phyloP scores from a whole-genome alignment of 495 filamentous ascomycete genomes.

The Penicillium parvum region DNA sequence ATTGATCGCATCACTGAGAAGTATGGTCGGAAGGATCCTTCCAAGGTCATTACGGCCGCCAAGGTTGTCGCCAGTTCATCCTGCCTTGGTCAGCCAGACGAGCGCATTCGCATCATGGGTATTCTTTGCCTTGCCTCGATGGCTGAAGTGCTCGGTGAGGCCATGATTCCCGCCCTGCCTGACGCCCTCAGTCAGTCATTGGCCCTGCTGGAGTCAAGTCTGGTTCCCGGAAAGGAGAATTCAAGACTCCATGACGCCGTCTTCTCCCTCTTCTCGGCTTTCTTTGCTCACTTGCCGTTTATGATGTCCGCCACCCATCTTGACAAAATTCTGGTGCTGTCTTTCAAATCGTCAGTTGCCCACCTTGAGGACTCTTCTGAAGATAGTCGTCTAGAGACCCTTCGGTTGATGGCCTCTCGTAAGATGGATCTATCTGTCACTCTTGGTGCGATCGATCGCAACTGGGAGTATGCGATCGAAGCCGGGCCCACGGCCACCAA shows the following conservation, averaged over 20 bases:
- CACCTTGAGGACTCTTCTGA: slow-evolving; percentile 50
- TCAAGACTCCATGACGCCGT: slow-evolving; percentile 71
- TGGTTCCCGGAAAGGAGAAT: slow-evolving; percentile 50
- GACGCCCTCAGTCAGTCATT: slow-evolving; percentile 66
- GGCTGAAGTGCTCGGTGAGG: slow-evolving; percentile 79
- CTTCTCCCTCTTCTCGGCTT: slow-evolving; percentile 69
- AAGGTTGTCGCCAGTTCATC: slow-evolving; percentile 68
- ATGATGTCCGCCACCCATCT: slow-evolving; percentile 75
- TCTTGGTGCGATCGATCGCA: slow-evolving; percentile 64
- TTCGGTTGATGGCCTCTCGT: slow-evolving; percentile 61
- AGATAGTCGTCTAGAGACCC: slow-evolving; percentile 62
- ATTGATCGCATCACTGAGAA: slow-evolving; percentile 87
- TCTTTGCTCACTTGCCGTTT: slow-evolving; percentile 78
- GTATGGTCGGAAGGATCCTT: slow-evolving; percentile 81
- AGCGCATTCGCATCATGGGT: slow-evolving; percentile 69
- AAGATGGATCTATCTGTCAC: slow-evolving; percentile 65
- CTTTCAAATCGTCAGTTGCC: slow-evolving; percentile 62
- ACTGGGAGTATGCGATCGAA: slow-evolving; percentile 58
- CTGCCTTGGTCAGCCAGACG: slow-evolving; percentile 69
- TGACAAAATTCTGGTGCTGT: slow-evolving; percentile 61
- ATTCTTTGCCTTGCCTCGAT: slow-evolving; percentile 85
- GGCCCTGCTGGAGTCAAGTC: slow-evolving; percentile 58
- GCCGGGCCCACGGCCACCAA: slow-evolving; percentile 57
- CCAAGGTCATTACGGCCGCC: slow-evolving; percentile 59
- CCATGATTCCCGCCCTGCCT: slow-evolving; percentile 77